Base-by-base conservation (phyloP, 1,284 basidiomycete genomes). In the Athelia sp. region DNA sequence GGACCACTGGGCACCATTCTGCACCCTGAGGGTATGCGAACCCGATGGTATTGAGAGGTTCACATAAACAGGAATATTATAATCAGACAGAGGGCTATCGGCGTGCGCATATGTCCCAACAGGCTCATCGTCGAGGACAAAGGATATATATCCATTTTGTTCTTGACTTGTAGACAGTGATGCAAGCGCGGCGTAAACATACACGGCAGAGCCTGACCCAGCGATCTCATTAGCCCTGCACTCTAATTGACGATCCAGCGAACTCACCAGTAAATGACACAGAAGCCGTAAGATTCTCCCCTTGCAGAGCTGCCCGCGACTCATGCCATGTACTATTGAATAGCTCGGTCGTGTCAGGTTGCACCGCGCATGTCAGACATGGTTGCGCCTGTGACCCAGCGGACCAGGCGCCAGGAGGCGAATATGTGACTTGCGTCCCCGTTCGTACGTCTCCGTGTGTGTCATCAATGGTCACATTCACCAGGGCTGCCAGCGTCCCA, bases 381-480 rank as follows among this genome's bases (percentile, higher is more conserved):
- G 36, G 19, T n/a, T 8, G 15, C 36, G 36, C n/a, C 8, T 46
- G 50, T 35, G 35, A 43, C 8, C 56, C 59, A 21, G 47, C 53
- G 21, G 57, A 61, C 69, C 70, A 73, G 2, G 56, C 58, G 10
- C 44, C 54, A 2, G 50, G 24, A 3, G 65, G 67, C 2, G 56
- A 45, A 48, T 68, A 71, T 4, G 46, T 36, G 9, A 66, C 62
- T 15, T 48, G 36, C 9, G 36, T n/a, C 2, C 67, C 65, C 8
- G 67, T 66, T 9, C 63, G 47, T 2, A 69, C 60, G 50, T 72
- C 67, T 15, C 69, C 66, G 17, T 59, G 57, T 0, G 69, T 59
- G 53, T 77, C 74, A 56, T 78, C 74, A 32, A 77, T 69, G 0
- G 71, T 67, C 2, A 70, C 59, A 52, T 71, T 73, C 19, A 67